A percentile compares a stretch with the other conserved stretches of the same genome.
Evolutionary conservation across 805 yeast species (phyloP).

Genomic region (Nakazawaea ernobii): DNA sequence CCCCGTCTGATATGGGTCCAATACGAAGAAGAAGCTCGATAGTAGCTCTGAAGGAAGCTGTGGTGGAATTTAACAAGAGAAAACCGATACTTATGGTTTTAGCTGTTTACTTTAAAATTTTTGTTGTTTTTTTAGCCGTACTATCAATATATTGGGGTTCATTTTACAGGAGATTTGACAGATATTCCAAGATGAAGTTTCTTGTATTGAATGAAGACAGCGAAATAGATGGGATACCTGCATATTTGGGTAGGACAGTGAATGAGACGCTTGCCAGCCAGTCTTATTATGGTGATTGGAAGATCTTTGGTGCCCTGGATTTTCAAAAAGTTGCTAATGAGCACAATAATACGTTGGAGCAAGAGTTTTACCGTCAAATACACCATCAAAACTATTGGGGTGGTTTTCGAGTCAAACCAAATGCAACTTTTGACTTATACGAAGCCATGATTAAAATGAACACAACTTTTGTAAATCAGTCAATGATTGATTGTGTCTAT

Average conservation of each 20-base stretch:
- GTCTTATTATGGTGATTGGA: slow-evolving; percentile 30
- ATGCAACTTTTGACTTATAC: slow-evolving; percentile 36
- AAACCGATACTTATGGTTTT: slow-evolving; percentile 9
- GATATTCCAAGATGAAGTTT: slow-evolving; percentile 28
- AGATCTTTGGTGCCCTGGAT: slow-evolving; percentile 19
- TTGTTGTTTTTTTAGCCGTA: slow-evolving; percentile 14
- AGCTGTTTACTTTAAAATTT: slow-evolving; percentile 16
- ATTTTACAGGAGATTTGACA: slow-evolving; percentile 25
- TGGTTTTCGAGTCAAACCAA: slow-evolving; percentile 44
- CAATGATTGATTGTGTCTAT: slow-evolving; percentile 34
- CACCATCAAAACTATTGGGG: slow-evolving; percentile 64
- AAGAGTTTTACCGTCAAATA: slow-evolving; percentile 37
- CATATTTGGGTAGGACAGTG: slow-evolving; percentile 28
- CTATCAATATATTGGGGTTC: slow-evolving; percentile 48
- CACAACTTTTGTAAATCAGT: slow-evolving; percentile 21
- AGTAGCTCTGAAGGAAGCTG: neutral
- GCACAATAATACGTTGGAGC: slow-evolving; percentile 24
- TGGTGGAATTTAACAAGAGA: slow-evolving; percentile 1
- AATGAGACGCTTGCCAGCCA: slow-evolving; percentile 13
- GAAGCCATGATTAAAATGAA: slow-evolving; percentile 35
- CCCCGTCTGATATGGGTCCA: neutral
- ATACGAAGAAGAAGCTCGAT: neutral
- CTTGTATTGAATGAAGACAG: slow-evolving; percentile 34
- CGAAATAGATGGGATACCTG: slow-evolving; percentile 17
- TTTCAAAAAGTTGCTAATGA: slow-evolving; percentile 23